Evolutionary conservation across 495 filamentous ascomycete genomes (phyloP).

Genomic region (Daldinia decipiens): DNA sequence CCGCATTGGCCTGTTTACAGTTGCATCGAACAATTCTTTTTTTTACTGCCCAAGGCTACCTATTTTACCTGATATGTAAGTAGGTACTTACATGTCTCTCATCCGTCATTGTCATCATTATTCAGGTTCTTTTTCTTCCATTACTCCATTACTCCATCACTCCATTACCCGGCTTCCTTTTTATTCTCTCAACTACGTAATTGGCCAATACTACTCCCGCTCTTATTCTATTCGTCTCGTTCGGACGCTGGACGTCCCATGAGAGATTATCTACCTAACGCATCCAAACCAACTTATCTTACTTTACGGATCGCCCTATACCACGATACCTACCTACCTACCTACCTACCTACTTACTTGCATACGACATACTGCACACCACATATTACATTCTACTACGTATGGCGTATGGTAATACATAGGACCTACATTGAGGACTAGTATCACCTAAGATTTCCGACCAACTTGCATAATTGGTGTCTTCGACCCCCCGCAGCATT

Average conservation of each 20-base stretch:
- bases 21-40: slow-evolving; percentile 21
- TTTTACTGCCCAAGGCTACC: neutral
- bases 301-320: slow-evolving; percentile 29
- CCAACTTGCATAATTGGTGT: slow-evolving; percentile 22
- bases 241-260: slow-evolving; percentile 38
- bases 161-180: slow-evolving; percentile 12
- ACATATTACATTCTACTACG: neutral
- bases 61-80: neutral
- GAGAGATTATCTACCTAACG: slow-evolving; percentile 14
- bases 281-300: slow-evolving; percentile 2
- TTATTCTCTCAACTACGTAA: slow-evolving; percentile 20
- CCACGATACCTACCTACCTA: slow-evolving; percentile 5
- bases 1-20: slow-evolving; percentile 11
- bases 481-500: slow-evolving; percentile 10
- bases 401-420: slow-evolving; percentile 3
- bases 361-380: slow-evolving; percentile 1
- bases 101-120: slow-evolving; percentile 4
- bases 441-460: slow-evolving; percentile 42
- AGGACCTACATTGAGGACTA: slow-evolving; percentile 11
- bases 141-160: slow-evolving; percentile 17
- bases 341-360: neutral
- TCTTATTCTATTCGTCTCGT: slow-evolving; percentile 35
- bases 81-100: slow-evolving; percentile 5
- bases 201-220: neutral
- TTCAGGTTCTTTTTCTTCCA: slow-evolving; percentile 14